Percentiles rank a stretch among this genome's conserved stretches.
Conservation (phyloP, 192 early-diverging fungal genomes). For the Coemansia sp. region DNA sequence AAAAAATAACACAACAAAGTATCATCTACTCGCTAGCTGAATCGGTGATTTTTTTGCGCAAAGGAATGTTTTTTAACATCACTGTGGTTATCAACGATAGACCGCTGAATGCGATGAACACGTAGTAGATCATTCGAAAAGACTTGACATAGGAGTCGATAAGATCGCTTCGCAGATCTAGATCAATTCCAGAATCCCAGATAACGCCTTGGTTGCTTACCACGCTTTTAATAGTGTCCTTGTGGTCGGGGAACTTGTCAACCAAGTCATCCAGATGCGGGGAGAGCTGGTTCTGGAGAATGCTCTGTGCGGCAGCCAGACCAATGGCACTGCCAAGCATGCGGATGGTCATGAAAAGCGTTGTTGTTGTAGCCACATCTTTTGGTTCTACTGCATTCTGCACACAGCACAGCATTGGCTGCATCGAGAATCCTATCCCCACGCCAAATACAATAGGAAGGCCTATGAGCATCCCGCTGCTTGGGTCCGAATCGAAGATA, state of each 20-base stretch:
- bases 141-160: slow-evolving; percentile 60
- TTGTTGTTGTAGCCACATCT: slow-evolving; percentile 42
- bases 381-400: slow-evolving; percentile 36
- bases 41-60: slow-evolving; percentile 36
- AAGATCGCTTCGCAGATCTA: slow-evolving; percentile 35
- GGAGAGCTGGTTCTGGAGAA: slow-evolving; percentile 40
- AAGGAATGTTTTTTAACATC: slow-evolving; percentile 51
- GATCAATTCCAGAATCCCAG: slow-evolving; percentile 24
- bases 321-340: slow-evolving; percentile 48
- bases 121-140: slow-evolving; percentile 56
- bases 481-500: slow-evolving; percentile 26
- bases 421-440: slow-evolving; percentile 50
- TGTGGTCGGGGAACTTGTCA: slow-evolving; percentile 47
- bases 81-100: slow-evolving; percentile 56
- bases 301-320: slow-evolving; percentile 33
- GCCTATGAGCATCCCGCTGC: slow-evolving; percentile 38
- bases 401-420: slow-evolving; percentile 42
- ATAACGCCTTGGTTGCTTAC: slow-evolving; percentile 39
- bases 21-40: slow-evolving; percentile 15
- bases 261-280: slow-evolving; percentile 16
- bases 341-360: slow-evolving; percentile 43
- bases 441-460: slow-evolving; percentile 47
- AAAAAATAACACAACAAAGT: background rate
- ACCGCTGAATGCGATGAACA: slow-evolving; percentile 57
- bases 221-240: slow-evolving; percentile 34